These are phyloP conservation scores for Lactarius evosmus DNA, from an alignment of 768 basidiomycete species.

Conservation along the genomic window DNA sequence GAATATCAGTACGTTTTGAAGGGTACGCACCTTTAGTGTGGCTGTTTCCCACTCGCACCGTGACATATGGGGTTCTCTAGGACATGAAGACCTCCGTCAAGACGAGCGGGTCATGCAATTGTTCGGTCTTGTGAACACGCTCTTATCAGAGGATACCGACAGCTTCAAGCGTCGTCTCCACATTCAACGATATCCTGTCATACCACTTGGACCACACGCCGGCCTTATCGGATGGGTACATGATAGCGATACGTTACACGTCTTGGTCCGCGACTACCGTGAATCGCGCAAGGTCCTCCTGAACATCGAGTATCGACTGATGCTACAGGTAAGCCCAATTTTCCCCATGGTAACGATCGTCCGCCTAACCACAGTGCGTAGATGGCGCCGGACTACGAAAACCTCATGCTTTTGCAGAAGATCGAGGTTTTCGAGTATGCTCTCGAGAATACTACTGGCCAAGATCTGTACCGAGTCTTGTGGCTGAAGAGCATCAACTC, in stretches of 20 bases:
- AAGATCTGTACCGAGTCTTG: slow-evolving; percentile 92
- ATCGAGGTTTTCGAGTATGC: slow-evolving; percentile 99
- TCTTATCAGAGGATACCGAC: slow-evolving; percentile 87
- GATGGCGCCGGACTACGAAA: slow-evolving; percentile 99
- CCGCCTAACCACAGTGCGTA: slow-evolving; percentile 34
- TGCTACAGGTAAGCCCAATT: slow-evolving; percentile 71
- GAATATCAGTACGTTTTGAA: slow-evolving; percentile 93
- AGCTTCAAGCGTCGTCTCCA: slow-evolving; percentile 95
- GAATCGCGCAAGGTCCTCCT: slow-evolving; percentile 94
- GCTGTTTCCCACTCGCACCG: not conserved
- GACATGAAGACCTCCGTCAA: slow-evolving; percentile 97
- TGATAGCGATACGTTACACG: slow-evolving; percentile 93
- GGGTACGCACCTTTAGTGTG: slow-evolving; percentile 46
- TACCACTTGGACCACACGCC: slow-evolving; percentile 92
- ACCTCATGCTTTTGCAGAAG: slow-evolving; percentile 90
- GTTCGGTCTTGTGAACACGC: slow-evolving; percentile 93
- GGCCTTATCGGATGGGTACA: slow-evolving; percentile 95
- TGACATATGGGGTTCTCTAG: slow-evolving; percentile 38
- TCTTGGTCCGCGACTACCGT: slow-evolving; percentile 92
- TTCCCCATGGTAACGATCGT: not conserved
- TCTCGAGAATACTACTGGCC: slow-evolving; percentile 95
- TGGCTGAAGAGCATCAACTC: slow-evolving; percentile 96
- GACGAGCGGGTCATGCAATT: slow-evolving; percentile 99
- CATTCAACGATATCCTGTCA: slow-evolving; percentile 90
- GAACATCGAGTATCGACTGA: slow-evolving; percentile 97